A percentile compares a stretch with the other conserved stretches of the same genome.
phyloP scores from a whole-genome alignment of 345 rosid genomes.

The Melastoma malabathricum region DNA sequence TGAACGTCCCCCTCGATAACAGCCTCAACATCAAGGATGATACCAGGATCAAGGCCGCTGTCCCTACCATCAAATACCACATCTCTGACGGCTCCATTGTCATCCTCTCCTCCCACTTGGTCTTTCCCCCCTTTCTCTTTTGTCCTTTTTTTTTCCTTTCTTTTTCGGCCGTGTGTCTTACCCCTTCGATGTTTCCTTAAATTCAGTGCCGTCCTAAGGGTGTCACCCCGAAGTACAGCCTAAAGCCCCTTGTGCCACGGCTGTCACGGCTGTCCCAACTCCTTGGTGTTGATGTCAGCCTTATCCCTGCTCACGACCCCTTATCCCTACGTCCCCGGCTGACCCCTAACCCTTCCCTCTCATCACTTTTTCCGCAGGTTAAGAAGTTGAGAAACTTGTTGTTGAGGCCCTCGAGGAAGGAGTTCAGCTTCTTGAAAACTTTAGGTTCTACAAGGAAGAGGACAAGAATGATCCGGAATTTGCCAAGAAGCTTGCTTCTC shows the following conservation, averaged over 20 bases:
- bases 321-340: not conserved
- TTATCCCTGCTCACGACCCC: not conserved
- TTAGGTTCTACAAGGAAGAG: slow-evolving; percentile 85
- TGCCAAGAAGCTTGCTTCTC: slow-evolving; percentile 81
- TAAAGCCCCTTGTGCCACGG: slow-evolving; percentile 88
- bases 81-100: slow-evolving; percentile 26
- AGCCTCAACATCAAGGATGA: slow-evolving; percentile 37
- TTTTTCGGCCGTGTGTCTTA: not conserved
- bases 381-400: slow-evolving; percentile 62
- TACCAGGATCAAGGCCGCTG: slow-evolving; percentile 40
- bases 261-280: slow-evolving; percentile 82
- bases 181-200: slow-evolving; percentile 1
- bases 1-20: slow-evolving; percentile 43
- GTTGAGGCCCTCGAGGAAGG: slow-evolving; percentile 57
- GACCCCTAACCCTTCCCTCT: not conserved
- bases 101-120: slow-evolving; percentile 40
- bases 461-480: slow-evolving; percentile 92
- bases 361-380: slow-evolving; percentile 27
- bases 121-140: slow-evolving; percentile 3
- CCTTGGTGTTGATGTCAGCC: slow-evolving; percentile 57
- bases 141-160: not conserved
- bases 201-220: slow-evolving; percentile 94
- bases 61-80: slow-evolving; percentile 45
- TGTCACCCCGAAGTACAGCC: slow-evolving; percentile 82
- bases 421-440: slow-evolving; percentile 77